These are phyloP conservation scores for Musa balbisiana DNA, from an alignment of 202 grass and related monocot species.

Conservation along the genomic window DNA sequence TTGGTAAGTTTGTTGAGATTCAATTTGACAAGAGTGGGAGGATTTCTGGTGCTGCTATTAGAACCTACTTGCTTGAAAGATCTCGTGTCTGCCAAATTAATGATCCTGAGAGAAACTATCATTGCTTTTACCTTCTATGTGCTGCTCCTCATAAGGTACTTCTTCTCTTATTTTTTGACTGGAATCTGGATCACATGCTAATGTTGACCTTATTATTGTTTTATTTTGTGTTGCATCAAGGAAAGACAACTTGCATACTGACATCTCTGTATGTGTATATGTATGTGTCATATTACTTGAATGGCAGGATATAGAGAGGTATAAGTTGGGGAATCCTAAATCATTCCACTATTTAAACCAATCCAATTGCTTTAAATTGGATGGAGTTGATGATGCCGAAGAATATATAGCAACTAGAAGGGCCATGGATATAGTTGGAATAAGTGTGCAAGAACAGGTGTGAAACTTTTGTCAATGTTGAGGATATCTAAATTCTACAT, in stretches of 20 bases:
- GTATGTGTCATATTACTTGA: conserved; percentile 18
- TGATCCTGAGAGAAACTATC: conserved; percentile 95
- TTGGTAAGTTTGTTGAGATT: conserved; percentile 99
- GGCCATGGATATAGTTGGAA: conserved; percentile 99
- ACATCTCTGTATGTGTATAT: background rate
- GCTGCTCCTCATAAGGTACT: conserved; percentile 74
- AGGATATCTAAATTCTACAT: background rate
- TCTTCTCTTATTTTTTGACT: conserved; percentile 5
- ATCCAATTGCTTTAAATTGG: conserved; percentile 84
- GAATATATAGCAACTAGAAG: conserved; percentile 99
- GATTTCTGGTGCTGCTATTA: conserved; percentile 95
- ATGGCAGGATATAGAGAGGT: conserved; percentile 58
- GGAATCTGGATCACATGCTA: background rate
- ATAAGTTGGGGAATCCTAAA: conserved; percentile 67
- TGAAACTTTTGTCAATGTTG: conserved; percentile 1
- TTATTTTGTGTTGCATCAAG: conserved; percentile 6
- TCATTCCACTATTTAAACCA: conserved; percentile 95
- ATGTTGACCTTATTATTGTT: background rate
- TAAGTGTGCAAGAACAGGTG: conserved; percentile 92
- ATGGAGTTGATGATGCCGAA: conserved; percentile 90
- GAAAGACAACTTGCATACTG: background rate
- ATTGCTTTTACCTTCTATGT: conserved; percentile 97
- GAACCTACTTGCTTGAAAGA: conserved; percentile 99
- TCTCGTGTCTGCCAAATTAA: conserved; percentile 99
- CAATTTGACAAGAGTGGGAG: conserved; percentile 96